phyloP scores from a whole-genome alignment of 2,329 filamentous ascomycete genomes.

The Trichoderma koningiopsis region DNA sequence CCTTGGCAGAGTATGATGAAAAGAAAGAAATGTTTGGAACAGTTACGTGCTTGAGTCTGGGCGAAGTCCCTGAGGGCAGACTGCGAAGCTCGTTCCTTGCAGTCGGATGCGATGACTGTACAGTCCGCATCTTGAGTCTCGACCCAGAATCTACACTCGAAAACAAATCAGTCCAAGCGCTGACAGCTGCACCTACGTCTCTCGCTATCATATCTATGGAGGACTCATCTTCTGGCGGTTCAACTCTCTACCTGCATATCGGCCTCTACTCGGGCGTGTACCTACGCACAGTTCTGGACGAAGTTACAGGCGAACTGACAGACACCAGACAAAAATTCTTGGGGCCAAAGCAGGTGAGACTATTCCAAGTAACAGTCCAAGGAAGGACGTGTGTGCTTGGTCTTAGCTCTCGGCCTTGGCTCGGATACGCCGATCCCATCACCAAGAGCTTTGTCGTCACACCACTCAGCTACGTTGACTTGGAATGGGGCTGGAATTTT shows the following conservation, averaged over 20 bases:
- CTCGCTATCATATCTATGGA: conserved; percentile 94
- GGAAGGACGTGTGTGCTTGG: conserved; percentile 83
- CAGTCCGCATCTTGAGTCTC: conserved; percentile 87
- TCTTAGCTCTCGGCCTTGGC: conserved; percentile 91
- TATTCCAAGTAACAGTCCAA: conserved; percentile 89
- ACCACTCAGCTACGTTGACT: conserved; percentile 80
- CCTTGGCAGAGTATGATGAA: conserved; percentile 90
- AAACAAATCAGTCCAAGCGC: conserved; percentile 89
- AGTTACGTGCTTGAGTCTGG: conserved; percentile 91
- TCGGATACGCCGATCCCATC: conserved; percentile 88
- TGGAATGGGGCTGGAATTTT: conserved; percentile 96
- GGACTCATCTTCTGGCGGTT: conserved; percentile 86
- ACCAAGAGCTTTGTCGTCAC: conserved; percentile 90
- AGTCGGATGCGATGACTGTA: conserved; percentile 95
- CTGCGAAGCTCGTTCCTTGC: conserved; percentile 89
- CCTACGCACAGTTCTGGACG: conserved; percentile 89
- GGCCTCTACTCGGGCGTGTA: conserved; percentile 96
- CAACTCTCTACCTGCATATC: conserved; percentile 91
- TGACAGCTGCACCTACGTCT: conserved; percentile 86
- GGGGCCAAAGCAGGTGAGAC: conserved; percentile 83
- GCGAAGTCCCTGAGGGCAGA: conserved; percentile 87
- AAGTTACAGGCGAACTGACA: conserved; percentile 91
- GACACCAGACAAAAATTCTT: conserved; percentile 94
- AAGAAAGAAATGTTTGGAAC: conserved; percentile 94
- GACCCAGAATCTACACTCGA: conserved; percentile 89